These are phyloP conservation scores for Cymbidium sinense DNA, from an alignment of 106 monocot species.

Conservation along the genomic window DNA sequence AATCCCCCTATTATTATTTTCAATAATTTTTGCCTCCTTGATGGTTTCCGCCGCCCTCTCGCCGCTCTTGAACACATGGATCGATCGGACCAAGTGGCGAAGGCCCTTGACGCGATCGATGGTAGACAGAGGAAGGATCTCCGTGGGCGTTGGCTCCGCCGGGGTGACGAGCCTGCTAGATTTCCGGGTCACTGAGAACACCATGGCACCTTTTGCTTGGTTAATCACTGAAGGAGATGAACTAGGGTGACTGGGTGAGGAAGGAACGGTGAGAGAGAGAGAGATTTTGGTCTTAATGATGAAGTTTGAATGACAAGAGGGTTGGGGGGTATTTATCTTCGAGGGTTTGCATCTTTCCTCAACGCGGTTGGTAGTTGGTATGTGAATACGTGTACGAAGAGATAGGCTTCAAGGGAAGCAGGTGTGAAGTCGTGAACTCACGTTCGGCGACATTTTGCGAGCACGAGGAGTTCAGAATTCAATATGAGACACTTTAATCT, in stretches of 20 bases:
- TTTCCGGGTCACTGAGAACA: constrained; percentile 8
- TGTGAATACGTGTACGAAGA: no score
- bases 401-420: no score
- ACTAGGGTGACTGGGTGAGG: not conserved
- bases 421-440: no score
- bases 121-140: constrained; percentile 14
- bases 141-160: constrained; percentile 10
- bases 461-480: no score
- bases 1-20: no score
- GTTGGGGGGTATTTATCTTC: no score
- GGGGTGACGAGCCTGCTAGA: constrained; percentile 7
- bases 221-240: not conserved
- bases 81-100: constrained; percentile 25
- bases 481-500: no score
- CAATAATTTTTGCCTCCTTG: no score
- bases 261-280: not conserved
- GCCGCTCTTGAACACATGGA: constrained; percentile 36
- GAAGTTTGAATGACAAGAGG: no score
- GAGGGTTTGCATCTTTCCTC: no score
- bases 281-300: not conserved
- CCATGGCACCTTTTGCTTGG: not conserved
- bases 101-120: constrained; percentile 38
- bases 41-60: constrained; percentile 15
- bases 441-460: no score
- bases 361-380: no score